Percentiles rank a stretch among this genome's conserved stretches.
Evolutionary conservation across 345 rosid species (phyloP).

Genomic region (Brassica juncea): DNA sequence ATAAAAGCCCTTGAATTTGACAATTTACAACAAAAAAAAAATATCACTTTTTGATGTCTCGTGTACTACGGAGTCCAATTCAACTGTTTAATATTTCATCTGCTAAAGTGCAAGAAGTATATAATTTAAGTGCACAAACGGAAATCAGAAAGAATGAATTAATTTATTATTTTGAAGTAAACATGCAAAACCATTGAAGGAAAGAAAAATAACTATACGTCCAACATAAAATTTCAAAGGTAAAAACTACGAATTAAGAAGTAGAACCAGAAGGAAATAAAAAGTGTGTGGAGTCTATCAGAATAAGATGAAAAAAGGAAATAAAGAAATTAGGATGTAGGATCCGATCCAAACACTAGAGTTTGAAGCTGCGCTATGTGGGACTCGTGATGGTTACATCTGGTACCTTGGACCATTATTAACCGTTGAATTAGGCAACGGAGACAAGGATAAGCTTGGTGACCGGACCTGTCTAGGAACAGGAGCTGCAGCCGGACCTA

Average conservation of each 20-base stretch:
- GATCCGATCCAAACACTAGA: conserved; percentile 10
- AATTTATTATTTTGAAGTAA: not conserved
- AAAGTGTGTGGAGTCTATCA: not conserved
- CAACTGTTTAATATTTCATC: not conserved
- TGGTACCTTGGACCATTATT: not conserved
- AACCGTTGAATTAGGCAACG: not conserved
- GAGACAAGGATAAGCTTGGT: not conserved
- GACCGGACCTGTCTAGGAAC: not conserved
- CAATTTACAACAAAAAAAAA: not conserved
- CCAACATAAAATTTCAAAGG: not conserved
- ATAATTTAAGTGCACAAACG: not conserved
- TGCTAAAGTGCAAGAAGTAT: not conserved
- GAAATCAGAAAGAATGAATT: not conserved
- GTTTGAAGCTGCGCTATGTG: not conserved
- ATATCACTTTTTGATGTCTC: not conserved
- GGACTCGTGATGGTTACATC: conserved; percentile 14
- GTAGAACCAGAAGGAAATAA: not conserved
- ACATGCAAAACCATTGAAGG: not conserved
- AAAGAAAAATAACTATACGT: not conserved
- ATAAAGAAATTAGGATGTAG: not conserved
- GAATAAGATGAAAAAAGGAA: not conserved
- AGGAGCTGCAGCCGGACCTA: not conserved
- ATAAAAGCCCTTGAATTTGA: not conserved
- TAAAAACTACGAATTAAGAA: not conserved
- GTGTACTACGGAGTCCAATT: not conserved